Evolutionary conservation across 2,329 filamentous ascomycete species (phyloP), one percentile per base, ranked within the genome.

Genomic region (Botrytis tulipae): DNA sequence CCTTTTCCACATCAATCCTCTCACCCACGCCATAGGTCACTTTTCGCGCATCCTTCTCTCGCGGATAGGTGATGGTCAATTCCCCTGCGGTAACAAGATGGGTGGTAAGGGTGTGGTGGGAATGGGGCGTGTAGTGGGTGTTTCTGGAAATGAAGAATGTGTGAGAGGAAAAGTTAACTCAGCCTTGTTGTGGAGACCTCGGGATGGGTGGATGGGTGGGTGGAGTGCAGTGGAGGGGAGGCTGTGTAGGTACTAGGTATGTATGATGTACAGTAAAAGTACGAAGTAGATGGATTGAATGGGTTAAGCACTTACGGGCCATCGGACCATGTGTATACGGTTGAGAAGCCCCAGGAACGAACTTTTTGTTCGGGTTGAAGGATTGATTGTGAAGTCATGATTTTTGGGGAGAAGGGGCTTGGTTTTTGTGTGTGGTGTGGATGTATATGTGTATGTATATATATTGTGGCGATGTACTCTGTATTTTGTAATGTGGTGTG

Each of bases 311-410:
- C 89, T 80, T 86, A 93, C 91, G 90, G 88, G 35, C 85, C 83
- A 81, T 93, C 92, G 12, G 87, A 89, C 91, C 91, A 93, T 4
- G 90, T 93, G 76, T 92, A 92, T 79, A 92, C 90, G 68, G 89
- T 85, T 4, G 81, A 77, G 80, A 93, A 94, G 1, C 91, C 91
- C 91, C 91, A 93, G 1, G 87, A 88, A 51, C 85, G 85, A 40
- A 93, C 91, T 78, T 92, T 84, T 68, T 84, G 82, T 80, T 93
- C 91, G 54, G 84, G 83, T 59, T 88, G 84, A 74, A 80, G 81
- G 72, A 82, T 84, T 46, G 84, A 83, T 77, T 84, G 51, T 29
- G 70, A 20, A 72, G 73, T 40, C 77, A 78, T 80, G 35, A 61
- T 32, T 29, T 32, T 37, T 37, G 8, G 1, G 29, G 9, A 16